phyloP scores from a whole-genome alignment of 2,329 filamentous ascomycete species.

The Neofusicoccum sp. region DNA sequence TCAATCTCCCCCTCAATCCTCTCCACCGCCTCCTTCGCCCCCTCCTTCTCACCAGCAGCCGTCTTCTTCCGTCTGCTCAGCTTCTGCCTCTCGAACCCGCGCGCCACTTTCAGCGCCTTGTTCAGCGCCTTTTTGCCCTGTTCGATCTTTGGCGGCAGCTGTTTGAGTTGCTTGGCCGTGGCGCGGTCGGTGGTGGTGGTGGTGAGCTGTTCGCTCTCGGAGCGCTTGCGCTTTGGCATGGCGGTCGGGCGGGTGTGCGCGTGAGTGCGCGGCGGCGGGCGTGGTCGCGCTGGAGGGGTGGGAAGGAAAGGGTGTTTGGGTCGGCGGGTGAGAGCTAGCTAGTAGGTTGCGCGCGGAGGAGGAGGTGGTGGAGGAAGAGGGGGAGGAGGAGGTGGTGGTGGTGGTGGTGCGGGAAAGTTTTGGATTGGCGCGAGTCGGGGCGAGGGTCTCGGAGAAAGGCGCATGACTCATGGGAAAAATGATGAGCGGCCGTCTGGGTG shows the following conservation, averaged over 20 bases:
- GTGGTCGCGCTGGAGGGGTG: too few species aligned
- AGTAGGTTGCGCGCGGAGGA: background rate
- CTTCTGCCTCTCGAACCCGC: slow-evolving; percentile 78
- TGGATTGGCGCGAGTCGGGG: background rate
- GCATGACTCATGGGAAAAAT: too few species aligned
- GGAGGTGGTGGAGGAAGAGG: background rate
- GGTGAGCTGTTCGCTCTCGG: slow-evolving; percentile 16
- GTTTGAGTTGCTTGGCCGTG: background rate
- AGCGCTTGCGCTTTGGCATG: slow-evolving; percentile 41
- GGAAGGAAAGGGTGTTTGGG: background rate
- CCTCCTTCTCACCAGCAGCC: slow-evolving; percentile 38
- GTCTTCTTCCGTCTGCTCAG: slow-evolving; percentile 64
- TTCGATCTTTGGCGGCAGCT: slow-evolving; percentile 47
- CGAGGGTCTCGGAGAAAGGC: background rate
- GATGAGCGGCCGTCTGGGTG: too few species aligned
- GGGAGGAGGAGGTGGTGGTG: background rate
- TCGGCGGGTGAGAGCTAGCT: background rate
- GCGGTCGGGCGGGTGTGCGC: background rate
- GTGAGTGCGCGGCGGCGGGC: too few species aligned
- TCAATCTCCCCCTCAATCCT: slow-evolving; percentile 66
- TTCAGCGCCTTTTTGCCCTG: slow-evolving; percentile 62
- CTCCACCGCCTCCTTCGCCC: slow-evolving; percentile 54
- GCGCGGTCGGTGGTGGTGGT: slow-evolving; percentile 20
- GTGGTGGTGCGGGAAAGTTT: background rate
- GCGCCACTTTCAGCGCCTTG: slow-evolving; percentile 70